Percentiles rank a stretch among this genome's conserved stretches.
phyloP scores from a whole-genome alignment of 352 stramenopile genomes.

The Achlya hypogyna region DNA sequence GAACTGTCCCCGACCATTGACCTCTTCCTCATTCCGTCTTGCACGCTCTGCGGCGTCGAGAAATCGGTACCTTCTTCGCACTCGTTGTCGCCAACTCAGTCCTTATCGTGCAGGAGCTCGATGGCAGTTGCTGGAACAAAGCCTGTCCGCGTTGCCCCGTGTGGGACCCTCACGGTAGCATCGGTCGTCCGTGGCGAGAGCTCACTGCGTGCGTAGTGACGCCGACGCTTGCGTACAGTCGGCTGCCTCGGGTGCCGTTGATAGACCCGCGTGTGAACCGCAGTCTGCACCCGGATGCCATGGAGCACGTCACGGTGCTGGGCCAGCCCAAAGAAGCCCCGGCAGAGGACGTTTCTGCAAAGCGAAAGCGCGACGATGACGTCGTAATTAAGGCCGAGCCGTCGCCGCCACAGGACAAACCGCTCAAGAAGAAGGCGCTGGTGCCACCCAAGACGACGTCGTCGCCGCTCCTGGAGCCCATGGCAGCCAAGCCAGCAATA shows the following conservation, averaged over 20 bases:
- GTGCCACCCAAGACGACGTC: neutral
- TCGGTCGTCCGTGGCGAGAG: neutral
- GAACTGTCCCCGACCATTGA: conserved; percentile 45
- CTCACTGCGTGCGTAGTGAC: neutral
- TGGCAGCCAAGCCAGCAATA: neutral
- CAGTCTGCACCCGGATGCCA: neutral
- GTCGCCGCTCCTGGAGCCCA: neutral
- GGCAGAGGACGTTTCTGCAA: neutral
- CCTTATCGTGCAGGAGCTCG: conserved; percentile 34
- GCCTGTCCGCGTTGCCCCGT: conserved; percentile 54
- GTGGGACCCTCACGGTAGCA: conserved; percentile 31
- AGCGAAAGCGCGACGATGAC: neutral
- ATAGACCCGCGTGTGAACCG: neutral
- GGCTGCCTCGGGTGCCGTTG: neutral
- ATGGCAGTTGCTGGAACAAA: conserved; percentile 68
- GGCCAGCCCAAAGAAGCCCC: no score
- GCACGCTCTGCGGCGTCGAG: conserved; percentile 73
- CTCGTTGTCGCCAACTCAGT: neutral
- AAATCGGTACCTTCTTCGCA: conserved; percentile 39
- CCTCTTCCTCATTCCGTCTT: conserved; percentile 58
- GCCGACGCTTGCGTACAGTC: neutral
- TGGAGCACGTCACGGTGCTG: neutral
- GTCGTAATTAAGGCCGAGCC: neutral
- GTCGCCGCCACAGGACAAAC: neutral
- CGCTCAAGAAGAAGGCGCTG: neutral